Conservation (phyloP, 495 filamentous ascomycete genomes). For the Penicillium canariense region DNA sequence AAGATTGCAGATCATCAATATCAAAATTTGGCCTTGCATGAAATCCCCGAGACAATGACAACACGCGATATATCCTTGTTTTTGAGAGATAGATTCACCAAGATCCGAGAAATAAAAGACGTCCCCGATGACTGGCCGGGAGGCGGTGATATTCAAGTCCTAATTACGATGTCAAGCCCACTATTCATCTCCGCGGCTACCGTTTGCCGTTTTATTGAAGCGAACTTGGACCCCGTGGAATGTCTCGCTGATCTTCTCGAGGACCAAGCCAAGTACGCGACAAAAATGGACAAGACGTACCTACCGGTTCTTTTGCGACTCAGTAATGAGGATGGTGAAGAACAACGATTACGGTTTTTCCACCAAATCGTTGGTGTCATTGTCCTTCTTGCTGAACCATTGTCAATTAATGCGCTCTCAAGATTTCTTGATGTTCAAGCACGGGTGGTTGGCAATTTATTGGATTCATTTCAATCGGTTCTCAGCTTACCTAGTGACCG, state of each 20-base stretch:
- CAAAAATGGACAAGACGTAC: conserved; percentile 25
- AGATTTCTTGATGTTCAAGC: conserved; percentile 4
- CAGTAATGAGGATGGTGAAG: conserved; percentile 9
- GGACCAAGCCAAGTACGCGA: conserved; percentile 6
- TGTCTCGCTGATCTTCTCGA: conserved; percentile 15
- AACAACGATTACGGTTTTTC: conserved; percentile 11
- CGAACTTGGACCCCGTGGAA: neutral
- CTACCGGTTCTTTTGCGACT: conserved; percentile 24
- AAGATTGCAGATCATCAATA: neutral
- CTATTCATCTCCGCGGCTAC: no score
- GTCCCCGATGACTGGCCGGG: conserved; percentile 42
- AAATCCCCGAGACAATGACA: neutral
- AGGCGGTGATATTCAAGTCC: neutral
- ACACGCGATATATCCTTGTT: neutral
- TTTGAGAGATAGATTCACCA: neutral
- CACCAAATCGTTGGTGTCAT: conserved; percentile 24
- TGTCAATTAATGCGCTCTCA: conserved; percentile 16
- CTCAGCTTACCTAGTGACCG: conserved; percentile 10
- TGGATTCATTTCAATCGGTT: conserved; percentile 11
- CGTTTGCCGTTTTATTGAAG: conserved; percentile 30
- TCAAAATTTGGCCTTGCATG: neutral
- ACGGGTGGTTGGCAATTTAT: neutral
- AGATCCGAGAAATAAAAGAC: conserved; percentile 7
- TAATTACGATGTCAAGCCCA: conserved; percentile 21
- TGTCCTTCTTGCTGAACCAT: conserved; percentile 23